Conservation (phyloP, 163 green algal species). For the Volvox carteri region DNA sequence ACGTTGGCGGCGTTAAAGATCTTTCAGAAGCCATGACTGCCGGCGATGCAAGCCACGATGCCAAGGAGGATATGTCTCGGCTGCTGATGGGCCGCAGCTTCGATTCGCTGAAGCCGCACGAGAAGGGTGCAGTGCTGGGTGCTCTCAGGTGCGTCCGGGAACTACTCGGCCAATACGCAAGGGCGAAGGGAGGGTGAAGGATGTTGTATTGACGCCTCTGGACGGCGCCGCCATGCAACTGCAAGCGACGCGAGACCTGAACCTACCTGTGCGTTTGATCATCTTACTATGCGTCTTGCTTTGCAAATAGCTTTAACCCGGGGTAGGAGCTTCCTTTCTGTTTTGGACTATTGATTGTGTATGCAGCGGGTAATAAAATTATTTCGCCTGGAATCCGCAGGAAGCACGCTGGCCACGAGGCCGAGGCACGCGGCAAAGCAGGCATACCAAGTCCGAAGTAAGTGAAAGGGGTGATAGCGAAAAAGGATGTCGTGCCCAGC, state of each 20-base stretch:
- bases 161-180: no score
- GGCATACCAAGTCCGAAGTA: slow-evolving; percentile 1
- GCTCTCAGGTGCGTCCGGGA: background rate
- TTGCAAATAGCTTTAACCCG: background rate
- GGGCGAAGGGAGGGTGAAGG: no score
- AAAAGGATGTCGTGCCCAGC: background rate
- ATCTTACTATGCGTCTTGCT: background rate
- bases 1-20: no score
- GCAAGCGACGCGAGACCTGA: background rate
- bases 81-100: slow-evolving; percentile 44
- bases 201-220: background rate
- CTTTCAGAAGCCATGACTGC: slow-evolving; percentile 33
- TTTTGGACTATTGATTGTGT: background rate
- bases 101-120: slow-evolving; percentile 37
- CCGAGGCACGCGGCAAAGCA: slow-evolving; percentile 14
- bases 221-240: background rate
- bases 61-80: slow-evolving; percentile 16
- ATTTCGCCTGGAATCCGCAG: background rate
- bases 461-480: background rate
- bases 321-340: background rate
- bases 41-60: background rate
- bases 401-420: slow-evolving; percentile 29
- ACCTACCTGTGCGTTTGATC: background rate
- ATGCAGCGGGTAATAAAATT: background rate
- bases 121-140: slow-evolving; percentile 33